Conservation (phyloP, 2,329 filamentous ascomycete genomes). For the Metarhizium anisopliae region DNA sequence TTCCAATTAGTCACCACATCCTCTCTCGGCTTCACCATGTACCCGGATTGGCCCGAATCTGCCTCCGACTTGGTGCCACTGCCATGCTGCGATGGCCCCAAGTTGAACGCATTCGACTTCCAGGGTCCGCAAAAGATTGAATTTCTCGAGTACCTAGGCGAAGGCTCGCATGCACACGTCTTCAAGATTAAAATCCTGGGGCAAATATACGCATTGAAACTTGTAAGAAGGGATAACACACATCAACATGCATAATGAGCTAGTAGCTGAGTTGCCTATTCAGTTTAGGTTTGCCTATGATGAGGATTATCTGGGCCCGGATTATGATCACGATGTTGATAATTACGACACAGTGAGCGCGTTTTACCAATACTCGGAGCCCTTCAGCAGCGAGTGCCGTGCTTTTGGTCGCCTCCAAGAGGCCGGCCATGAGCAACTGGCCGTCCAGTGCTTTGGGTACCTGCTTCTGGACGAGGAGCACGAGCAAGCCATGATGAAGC, state of each 20-base stretch:
- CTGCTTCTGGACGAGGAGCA: neutral
- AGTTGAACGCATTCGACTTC: slow-evolving; percentile 15
- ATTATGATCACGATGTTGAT: too few relatives aligned
- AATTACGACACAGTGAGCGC: too few relatives aligned
- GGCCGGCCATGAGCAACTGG: too few relatives aligned
- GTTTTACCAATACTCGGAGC: too few relatives aligned
- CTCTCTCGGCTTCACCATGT: neutral
- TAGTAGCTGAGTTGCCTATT: too few relatives aligned
- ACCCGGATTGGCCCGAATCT: slow-evolving; percentile 9
- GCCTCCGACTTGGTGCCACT: slow-evolving; percentile 12
- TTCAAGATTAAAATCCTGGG: neutral
- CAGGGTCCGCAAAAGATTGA: slow-evolving; percentile 15
- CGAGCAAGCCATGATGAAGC: slow-evolving; percentile 6
- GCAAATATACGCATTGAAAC: neutral
- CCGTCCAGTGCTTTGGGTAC: too few relatives aligned
- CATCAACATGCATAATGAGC: too few relatives aligned
- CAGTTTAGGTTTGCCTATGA: too few relatives aligned
- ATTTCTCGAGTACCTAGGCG: slow-evolving; percentile 11
- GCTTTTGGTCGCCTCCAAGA: too few relatives aligned
- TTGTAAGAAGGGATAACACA: neutral
- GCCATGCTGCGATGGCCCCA: slow-evolving; percentile 13
- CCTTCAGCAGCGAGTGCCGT: too few relatives aligned
- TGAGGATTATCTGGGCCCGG: too few relatives aligned
- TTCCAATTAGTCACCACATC: too few relatives aligned
- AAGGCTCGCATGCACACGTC: slow-evolving; percentile 7